Evolutionary conservation across 805 yeast species (phyloP), one percentile per base, ranked within the genome.

Genomic region (Saccharomycopsis selenospora): DNA sequence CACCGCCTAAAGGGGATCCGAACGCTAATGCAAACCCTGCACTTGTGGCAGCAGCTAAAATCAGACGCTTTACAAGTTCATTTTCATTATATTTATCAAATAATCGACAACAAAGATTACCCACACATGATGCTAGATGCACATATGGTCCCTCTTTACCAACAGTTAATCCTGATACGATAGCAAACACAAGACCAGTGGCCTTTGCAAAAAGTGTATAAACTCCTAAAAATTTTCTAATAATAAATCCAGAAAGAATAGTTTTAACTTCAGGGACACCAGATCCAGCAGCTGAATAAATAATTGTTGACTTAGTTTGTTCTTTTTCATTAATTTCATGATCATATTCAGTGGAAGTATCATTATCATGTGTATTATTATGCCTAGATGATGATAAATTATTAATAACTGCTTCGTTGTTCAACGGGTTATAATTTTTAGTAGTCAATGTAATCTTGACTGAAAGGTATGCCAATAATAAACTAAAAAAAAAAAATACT

Each of bases 101-200:
- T 30, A 66, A 54, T 33, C 83, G 61, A 38, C 75, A 63, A n/a
- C 69, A 56, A 17, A 77, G 69, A 55, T 77, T 77, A 3, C 83
- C 83, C 20, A 75, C 77, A 53, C 78, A 73, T 2, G 81, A 67
- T 0, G 82, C 79, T 42, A 77, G 65, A 59, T 77, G 83, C 20
- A 77, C 83, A 56, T 70, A 77, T 0, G 83, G 83, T 2, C 83
- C 83, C 50, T 77, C 83, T 59, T 77, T 77, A 1, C 83, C 83
- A 7, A 77, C 61, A 10, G 75, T 61, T 65, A 77, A 64, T 1
- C 83, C 83, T 0, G 80, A 74, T 0, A 81, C 77, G 33, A 77
- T 75, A 3, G 80, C 74, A 30, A 76, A 66, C 1, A 76, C 65
- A 23, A 77, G 61, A 0, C 77, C 75, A 2, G 66, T 50, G 0